A percentile compares a stretch with the other conserved stretches of the same genome.
These are phyloP conservation scores for Zymoseptoria ardabiliae DNA, from an alignment of 2,329 filamentous ascomycete genomes.

Conservation along the genomic window DNA sequence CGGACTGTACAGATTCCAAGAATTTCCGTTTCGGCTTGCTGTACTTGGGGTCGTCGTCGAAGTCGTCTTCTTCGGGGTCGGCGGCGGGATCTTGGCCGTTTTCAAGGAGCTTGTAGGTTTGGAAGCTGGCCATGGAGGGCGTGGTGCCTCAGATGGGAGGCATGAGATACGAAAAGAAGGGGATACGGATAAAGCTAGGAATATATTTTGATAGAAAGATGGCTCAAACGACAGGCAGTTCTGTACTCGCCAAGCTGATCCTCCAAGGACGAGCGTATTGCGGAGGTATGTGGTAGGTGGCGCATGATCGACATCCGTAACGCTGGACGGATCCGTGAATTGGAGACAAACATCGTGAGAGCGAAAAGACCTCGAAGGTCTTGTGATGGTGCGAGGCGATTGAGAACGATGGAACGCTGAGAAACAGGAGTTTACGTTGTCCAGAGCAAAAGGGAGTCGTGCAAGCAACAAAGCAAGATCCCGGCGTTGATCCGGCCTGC, in stretches of 20 bases:
- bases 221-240: neutral
- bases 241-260: neutral
- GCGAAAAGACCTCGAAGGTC: neutral
- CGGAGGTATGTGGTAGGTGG: neutral
- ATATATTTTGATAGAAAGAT: neutral
- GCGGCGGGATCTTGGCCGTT: slow-evolving; percentile 10
- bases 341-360: neutral
- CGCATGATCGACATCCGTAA: neutral
- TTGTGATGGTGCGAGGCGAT: neutral
- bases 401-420: no score
- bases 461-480: no score
- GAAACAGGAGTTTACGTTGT: no score
- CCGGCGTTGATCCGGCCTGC: no score
- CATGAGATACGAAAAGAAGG: neutral
- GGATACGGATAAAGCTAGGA: neutral
- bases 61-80: neutral
- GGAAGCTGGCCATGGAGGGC: slow-evolving; percentile 12
- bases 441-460: no score
- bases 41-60: neutral
- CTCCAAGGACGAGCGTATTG: neutral
- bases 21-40: slow-evolving; percentile 4
- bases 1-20: slow-evolving; percentile 6
- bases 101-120: slow-evolving; percentile 15
- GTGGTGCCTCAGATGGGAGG: neutral
- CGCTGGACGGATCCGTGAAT: neutral